Conservation (phyloP, 78 protist species). For the Ministeria vibrans region DNA sequence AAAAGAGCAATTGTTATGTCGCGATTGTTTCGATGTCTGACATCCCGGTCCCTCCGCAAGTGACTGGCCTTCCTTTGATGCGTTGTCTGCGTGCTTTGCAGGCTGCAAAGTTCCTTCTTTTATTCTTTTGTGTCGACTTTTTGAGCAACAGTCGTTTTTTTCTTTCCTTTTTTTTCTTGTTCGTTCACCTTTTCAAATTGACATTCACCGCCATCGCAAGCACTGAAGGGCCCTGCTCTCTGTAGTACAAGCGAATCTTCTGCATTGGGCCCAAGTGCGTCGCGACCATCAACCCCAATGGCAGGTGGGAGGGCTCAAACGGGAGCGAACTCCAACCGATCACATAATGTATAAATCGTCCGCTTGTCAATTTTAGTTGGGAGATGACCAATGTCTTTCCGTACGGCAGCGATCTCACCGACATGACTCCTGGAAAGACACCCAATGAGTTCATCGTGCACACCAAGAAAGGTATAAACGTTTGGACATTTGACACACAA, state of each 20-base stretch:
- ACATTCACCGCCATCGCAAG: not conserved
- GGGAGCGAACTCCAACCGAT: too few relatives aligned
- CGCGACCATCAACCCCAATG: slow-evolving; percentile 1
- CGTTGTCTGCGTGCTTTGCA: not conserved
- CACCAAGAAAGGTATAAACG: not conserved
- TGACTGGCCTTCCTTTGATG: not conserved
- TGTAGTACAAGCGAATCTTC: slow-evolving; percentile 24
- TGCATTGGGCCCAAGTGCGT: not conserved
- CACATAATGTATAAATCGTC: too few relatives aligned
- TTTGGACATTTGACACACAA: not conserved
- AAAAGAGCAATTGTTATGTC: not conserved
- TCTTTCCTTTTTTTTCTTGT: not conserved
- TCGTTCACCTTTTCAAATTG: not conserved
- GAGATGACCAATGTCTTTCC: not conserved
- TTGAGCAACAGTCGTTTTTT: not conserved
- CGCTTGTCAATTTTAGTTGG: too few relatives aligned
- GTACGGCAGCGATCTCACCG: not conserved
- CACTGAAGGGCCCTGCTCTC: not conserved
- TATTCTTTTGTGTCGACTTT: not conserved
- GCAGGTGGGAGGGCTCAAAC: too few relatives aligned
- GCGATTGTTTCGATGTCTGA: not conserved
- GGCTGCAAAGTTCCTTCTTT: not conserved
- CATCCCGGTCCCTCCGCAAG: not conserved
- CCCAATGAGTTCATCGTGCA: not conserved
- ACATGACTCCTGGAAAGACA: not conserved